These are phyloP conservation scores for Buxus sempervirens DNA, from an alignment of 164 flowering plant genomes.

Conservation along the genomic window DNA sequence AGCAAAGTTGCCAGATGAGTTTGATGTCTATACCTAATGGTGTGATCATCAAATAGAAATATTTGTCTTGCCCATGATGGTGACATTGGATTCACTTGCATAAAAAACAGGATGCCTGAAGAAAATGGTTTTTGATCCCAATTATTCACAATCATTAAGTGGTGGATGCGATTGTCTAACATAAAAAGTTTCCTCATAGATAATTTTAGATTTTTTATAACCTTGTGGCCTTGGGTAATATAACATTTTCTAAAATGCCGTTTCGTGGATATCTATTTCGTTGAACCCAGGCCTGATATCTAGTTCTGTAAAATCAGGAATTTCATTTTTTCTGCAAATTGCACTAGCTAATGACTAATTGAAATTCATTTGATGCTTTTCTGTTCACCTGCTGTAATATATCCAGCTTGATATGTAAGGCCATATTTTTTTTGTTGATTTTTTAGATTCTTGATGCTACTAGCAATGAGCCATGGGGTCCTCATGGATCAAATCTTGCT, in stretches of 20 bases:
- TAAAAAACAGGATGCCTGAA: too few species aligned
- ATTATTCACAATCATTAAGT: too few species aligned
- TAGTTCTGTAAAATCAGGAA: background rate
- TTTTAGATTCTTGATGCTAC: constrained; percentile 96
- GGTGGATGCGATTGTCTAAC: background rate
- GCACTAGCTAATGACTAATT: background rate
- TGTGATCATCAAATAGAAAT: too few species aligned
- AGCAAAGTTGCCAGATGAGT: too few species aligned
- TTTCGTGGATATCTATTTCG: too few species aligned
- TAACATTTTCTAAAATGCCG: too few species aligned
- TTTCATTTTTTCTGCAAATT: too few species aligned
- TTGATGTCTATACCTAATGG: too few species aligned
- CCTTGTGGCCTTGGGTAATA: background rate
- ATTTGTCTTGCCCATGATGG: too few species aligned
- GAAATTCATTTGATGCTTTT: background rate
- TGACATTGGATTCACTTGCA: too few species aligned
- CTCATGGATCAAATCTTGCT: constrained; percentile 92
- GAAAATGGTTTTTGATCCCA: background rate
- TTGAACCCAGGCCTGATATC: background rate
- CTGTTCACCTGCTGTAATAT: background rate
- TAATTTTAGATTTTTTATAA: background rate
- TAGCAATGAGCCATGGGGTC: constrained; percentile 99
- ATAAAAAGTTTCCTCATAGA: background rate
- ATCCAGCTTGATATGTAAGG: background rate
- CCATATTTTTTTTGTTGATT: background rate